phyloP scores from a whole-genome alignment of 2,329 filamentous ascomycete genomes.

The Aspergillus puulaauensis region DNA sequence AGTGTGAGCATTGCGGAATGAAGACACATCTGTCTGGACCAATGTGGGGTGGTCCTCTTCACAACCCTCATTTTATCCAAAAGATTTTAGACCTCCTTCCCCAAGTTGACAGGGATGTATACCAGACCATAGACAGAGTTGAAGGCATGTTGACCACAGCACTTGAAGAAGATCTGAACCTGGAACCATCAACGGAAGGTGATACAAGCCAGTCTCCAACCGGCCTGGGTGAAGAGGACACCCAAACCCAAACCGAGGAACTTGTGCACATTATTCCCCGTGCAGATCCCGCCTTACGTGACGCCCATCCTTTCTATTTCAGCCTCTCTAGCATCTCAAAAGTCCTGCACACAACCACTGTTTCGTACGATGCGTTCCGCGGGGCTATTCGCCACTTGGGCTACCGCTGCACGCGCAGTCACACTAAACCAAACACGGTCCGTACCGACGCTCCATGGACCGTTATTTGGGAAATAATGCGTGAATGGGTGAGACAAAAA shows the following conservation, averaged over 20 bases:
- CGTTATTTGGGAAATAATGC: constrained; percentile 88
- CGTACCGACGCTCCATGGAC: constrained; percentile 92
- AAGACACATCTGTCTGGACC: constrained; percentile 88
- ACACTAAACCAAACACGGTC: constrained; percentile 84
- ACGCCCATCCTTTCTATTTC: constrained; percentile 84
- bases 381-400: constrained; percentile 80
- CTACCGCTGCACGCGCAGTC: constrained; percentile 79
- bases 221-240: constrained; percentile 10
- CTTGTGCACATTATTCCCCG: constrained; percentile 42
- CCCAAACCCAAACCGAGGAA: constrained; percentile 19
- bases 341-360: constrained; percentile 74
- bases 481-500: constrained; percentile 84
- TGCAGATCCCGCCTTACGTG: constrained; percentile 62
- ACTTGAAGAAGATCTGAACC: constrained; percentile 66
- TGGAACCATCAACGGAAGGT: constrained; percentile 18
- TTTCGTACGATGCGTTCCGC: constrained; percentile 73
- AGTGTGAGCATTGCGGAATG: constrained; percentile 79
- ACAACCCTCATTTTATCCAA: constrained; percentile 79
- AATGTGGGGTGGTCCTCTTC: constrained; percentile 90
- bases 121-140: constrained; percentile 77
- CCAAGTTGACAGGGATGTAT: constrained; percentile 64
- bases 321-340: constrained; percentile 72
- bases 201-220: neutral
- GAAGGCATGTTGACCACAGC: constrained; percentile 91
- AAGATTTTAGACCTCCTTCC: constrained; percentile 73